Percentiles rank a stretch among this genome's conserved stretches.
These are phyloP conservation scores for Cyberlindnera amylophila DNA, from an alignment of 805 yeast genomes.

Conservation along the genomic window DNA sequence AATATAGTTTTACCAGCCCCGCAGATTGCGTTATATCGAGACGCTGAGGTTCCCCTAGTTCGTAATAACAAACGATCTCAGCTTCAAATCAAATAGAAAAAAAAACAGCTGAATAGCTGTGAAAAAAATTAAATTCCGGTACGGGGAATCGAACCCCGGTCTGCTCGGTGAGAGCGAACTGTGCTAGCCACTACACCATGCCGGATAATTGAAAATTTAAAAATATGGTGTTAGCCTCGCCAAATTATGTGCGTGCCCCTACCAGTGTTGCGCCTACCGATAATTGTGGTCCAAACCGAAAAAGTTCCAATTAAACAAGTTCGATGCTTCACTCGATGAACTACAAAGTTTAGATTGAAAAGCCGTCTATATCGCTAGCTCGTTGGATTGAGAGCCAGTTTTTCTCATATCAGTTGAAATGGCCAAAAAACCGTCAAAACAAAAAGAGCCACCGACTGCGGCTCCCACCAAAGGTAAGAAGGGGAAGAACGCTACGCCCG, in stretches of 20 bases:
- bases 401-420: slow-evolving; percentile 1
- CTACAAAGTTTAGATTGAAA: too few relatives aligned
- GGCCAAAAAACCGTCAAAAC: slow-evolving; percentile 16
- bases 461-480: slow-evolving; percentile 14
- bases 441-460: slow-evolving; percentile 14
- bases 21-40: too few relatives aligned
- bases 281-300: too few relatives aligned
- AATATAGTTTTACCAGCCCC: too few relatives aligned
- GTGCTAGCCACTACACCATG: slow-evolving; percentile 33
- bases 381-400: background rate
- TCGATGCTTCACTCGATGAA: too few relatives aligned
- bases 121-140: slow-evolving; percentile 21
- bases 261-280: too few relatives aligned
- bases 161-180: slow-evolving; percentile 33
- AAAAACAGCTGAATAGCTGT: background rate
- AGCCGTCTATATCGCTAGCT: too few relatives aligned
- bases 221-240: background rate
- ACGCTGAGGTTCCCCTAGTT: too few relatives aligned
- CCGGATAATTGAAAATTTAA: slow-evolving; percentile 20
- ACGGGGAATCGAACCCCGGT: slow-evolving; percentile 35
- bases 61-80: too few relatives aligned
- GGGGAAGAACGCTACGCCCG: slow-evolving; percentile 6
- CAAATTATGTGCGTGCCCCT: too few relatives aligned
- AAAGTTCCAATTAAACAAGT: too few relatives aligned
- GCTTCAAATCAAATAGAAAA: background rate